Evolutionary conservation across 805 yeast genomes (phyloP).

Genomic region (Candida suzukii): DNA sequence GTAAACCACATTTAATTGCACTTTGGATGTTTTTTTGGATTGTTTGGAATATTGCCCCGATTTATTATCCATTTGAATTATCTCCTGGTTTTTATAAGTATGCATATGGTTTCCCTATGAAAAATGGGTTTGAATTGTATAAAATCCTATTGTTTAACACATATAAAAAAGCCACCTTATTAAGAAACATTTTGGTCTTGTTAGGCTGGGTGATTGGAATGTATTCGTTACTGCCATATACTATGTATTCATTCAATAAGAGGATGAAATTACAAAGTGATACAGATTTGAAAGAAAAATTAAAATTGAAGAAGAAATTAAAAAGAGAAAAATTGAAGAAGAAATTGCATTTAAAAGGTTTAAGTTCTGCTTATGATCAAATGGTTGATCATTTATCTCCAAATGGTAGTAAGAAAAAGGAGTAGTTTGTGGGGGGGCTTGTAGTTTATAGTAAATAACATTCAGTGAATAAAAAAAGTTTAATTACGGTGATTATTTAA

Average conservation of each 20-base stretch:
- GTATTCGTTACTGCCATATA: slow-evolving; percentile 33
- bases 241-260: slow-evolving; percentile 13
- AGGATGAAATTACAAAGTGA: slow-evolving; percentile 4
- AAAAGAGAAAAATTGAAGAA: slow-evolving; percentile 3
- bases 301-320: slow-evolving; percentile 9
- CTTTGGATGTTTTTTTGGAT: slow-evolving; percentile 68
- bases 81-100: slow-evolving; percentile 47
- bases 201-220: slow-evolving; percentile 52
- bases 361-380: background rate
- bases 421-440: too few relatives aligned
- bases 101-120: slow-evolving; percentile 64
- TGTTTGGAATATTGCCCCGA: slow-evolving; percentile 54
- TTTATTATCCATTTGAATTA: slow-evolving; percentile 53
- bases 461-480: too few relatives aligned
- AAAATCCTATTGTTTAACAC: slow-evolving; percentile 52
- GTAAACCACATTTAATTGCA: slow-evolving; percentile 53
- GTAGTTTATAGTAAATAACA: too few relatives aligned
- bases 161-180: slow-evolving; percentile 44
- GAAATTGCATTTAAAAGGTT: background rate
- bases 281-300: slow-evolving; percentile 7
- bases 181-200: slow-evolving; percentile 53
- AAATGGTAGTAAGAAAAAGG: background rate
- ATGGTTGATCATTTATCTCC: background rate
- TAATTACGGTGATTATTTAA: too few relatives aligned
- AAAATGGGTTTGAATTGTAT: slow-evolving; percentile 49